Evolutionary conservation across 768 basidiomycete species (phyloP), one percentile per base, ranked within the genome.

Genomic region (Trametopsis cervina): DNA sequence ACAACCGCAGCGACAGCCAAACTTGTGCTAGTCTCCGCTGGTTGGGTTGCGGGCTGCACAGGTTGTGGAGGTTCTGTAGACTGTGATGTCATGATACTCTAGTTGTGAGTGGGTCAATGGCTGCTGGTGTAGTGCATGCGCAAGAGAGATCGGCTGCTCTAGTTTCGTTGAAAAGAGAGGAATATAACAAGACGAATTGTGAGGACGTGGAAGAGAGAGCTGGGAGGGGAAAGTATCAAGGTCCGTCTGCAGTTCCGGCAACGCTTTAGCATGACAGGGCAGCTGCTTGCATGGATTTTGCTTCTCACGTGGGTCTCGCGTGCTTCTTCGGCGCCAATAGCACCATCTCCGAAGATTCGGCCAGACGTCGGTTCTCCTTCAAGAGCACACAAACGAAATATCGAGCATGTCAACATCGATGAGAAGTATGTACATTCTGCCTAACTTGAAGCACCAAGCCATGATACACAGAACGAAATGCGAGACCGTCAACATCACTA

Each of bases 81-180:
- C 11, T 7, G 56, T 53, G 57, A 55, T 53, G 57, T 53, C 57
- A 58, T 55, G 51, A 33, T 43, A 15, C 29, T 33, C 9, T 33
- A 33, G 15, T 7, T 7, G 15, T 7, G 15, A 33, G 29, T 33
- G n/a, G n/a, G n/a, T n/a, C n/a, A n/a, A n/a, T n/a, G n/a, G n/a
- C n/a, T n/a, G n/a, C 29, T 33, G 15, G 29, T 7, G 15, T 7
- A 7, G 29, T 33, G 29, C 29, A 33, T 15, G 7, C 29, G n/a
- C n/a, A n/a, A 33, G 7, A 33, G 29, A 33, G 15, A 15, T 33
- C 7, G 29, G 29, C 15, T 7, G 15, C 9, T 33, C 29, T 33
- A 15, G 29, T 7, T 7, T 7, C 29, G n/a, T 33, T 33, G 29
- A 7, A 33, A 15, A 15, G 15, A 33, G 29, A 33, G 7, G 29